Evolutionary conservation across 139 green algal genomes (phyloP).

Genomic region (Asterochloris erici): DNA sequence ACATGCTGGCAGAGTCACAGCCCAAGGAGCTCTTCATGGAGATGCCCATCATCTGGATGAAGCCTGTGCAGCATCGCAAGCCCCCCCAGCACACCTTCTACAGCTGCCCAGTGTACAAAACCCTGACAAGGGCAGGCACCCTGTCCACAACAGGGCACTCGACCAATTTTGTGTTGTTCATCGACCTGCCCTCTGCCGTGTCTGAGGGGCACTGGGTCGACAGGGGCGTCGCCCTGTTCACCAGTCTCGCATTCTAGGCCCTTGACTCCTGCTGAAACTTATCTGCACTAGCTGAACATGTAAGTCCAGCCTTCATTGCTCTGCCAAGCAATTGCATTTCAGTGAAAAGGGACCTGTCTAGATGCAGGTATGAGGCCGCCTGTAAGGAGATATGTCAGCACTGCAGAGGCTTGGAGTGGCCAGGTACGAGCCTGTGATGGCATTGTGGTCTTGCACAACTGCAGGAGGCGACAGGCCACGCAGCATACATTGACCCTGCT

Average conservation of each 20-base stretch:
- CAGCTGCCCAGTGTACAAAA: constrained; percentile 67
- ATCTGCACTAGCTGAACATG: no score
- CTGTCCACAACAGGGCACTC: constrained; percentile 79
- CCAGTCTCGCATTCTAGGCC: constrained; percentile 51
- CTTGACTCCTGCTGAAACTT: not conserved
- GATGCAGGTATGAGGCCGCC: no score
- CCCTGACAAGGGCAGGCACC: constrained; percentile 50
- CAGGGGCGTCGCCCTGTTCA: constrained; percentile 74
- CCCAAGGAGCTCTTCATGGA: constrained; percentile 86
- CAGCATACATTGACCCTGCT: no score
- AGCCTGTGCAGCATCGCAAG: constrained; percentile 55
- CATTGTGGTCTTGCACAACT: no score
- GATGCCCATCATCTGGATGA: constrained; percentile 75
- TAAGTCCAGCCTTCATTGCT: no score
- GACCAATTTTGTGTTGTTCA: constrained; percentile 85
- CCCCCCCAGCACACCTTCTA: constrained; percentile 50
- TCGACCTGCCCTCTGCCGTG: constrained; percentile 67
- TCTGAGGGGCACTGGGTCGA: constrained; percentile 74
- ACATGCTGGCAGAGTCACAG: constrained; percentile 62
- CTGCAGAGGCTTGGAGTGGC: no score
- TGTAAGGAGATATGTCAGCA: no score
- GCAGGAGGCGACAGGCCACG: no score
- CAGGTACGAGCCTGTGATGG: no score
- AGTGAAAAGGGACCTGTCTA: no score
- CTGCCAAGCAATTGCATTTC: no score